Conservation (phyloP, 352 stramenopile genomes). For the Globisporangium yorkense region DNA sequence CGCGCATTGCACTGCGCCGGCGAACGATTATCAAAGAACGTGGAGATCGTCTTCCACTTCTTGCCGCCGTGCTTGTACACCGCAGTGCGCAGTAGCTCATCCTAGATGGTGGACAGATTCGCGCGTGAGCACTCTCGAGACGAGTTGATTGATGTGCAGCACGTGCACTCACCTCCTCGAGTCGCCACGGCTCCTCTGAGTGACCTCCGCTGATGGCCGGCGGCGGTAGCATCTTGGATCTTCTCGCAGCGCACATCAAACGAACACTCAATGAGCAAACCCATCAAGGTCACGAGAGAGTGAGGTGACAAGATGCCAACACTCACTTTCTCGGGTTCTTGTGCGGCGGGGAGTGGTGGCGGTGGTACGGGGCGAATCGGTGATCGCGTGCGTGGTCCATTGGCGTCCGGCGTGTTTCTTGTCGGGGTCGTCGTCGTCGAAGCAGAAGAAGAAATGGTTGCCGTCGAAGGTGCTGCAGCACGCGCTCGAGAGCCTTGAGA, state of each 20-base stretch:
- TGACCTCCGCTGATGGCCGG: neutral
- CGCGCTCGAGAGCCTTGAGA: neutral
- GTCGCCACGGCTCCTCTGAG: neutral
- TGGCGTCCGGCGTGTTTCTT: neutral
- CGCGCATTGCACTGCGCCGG: constrained; percentile 51
- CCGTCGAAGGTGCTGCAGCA: neutral
- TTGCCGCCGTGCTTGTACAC: constrained; percentile 74
- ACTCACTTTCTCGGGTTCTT: constrained; percentile 9
- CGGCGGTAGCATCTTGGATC: neutral
- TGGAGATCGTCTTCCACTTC: constrained; percentile 72
- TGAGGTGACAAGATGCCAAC: neutral
- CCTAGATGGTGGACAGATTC: constrained; percentile 19
- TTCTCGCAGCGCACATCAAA: neutral
- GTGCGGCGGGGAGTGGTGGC: neutral
- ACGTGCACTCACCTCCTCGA: neutral
- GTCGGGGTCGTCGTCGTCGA: constrained; percentile 9
- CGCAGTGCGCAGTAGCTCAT: constrained; percentile 56
- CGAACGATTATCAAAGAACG: constrained; percentile 38
- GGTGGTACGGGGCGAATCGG: constrained; percentile 14
- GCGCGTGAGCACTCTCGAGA: neutral
- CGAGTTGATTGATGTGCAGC: neutral
- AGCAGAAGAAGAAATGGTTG: constrained; percentile 11
- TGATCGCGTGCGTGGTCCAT: constrained; percentile 7
- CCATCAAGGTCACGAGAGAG: neutral
- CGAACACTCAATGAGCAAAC: neutral